These are phyloP conservation scores for Globisporangium alternatum DNA, from an alignment of 352 stramenopile genomes.

Conservation along the genomic window DNA sequence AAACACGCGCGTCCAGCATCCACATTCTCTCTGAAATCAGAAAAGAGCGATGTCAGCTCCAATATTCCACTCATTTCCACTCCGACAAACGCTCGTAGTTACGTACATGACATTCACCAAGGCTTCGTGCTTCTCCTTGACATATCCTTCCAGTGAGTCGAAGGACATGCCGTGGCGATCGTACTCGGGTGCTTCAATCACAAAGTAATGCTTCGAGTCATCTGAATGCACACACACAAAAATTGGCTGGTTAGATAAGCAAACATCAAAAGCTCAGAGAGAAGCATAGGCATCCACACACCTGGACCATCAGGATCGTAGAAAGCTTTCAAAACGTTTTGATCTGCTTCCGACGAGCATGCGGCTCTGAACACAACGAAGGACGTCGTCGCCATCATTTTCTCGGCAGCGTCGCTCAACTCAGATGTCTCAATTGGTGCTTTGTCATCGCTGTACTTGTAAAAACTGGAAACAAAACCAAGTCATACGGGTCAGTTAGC, in stretches of 20 bases:
- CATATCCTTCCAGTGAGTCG: constrained; percentile 16
- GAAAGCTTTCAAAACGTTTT: constrained; percentile 10
- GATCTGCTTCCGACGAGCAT: constrained; percentile 4
- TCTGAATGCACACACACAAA: constrained; percentile 20
- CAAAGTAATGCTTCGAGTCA: constrained; percentile 29
- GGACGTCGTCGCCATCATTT: constrained; percentile 8
- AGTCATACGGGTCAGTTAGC: neutral
- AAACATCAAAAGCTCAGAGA: neutral
- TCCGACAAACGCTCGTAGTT: neutral
- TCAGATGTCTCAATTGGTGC: neutral
- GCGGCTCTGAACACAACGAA: constrained; percentile 10
- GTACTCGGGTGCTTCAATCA: constrained; percentile 31
- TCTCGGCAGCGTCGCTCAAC: constrained; percentile 2
- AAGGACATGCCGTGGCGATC: constrained; percentile 16
- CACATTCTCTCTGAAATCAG: constrained; percentile 4
- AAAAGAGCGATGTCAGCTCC: neutral
- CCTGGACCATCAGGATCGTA: constrained; percentile 15
- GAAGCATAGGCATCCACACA: constrained; percentile 20
- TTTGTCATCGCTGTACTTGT: constrained; percentile 9
- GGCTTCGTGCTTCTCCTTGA: constrained; percentile 10
- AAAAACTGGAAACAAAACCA: constrained; percentile 4
- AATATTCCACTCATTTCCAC: neutral
- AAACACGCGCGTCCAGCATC: neutral
- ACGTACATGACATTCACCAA: constrained; percentile 10
- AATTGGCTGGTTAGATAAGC: neutral